Evolutionary conservation across 2,329 filamentous ascomycete species (phyloP).

Genomic region (Claviceps spartinae): DNA sequence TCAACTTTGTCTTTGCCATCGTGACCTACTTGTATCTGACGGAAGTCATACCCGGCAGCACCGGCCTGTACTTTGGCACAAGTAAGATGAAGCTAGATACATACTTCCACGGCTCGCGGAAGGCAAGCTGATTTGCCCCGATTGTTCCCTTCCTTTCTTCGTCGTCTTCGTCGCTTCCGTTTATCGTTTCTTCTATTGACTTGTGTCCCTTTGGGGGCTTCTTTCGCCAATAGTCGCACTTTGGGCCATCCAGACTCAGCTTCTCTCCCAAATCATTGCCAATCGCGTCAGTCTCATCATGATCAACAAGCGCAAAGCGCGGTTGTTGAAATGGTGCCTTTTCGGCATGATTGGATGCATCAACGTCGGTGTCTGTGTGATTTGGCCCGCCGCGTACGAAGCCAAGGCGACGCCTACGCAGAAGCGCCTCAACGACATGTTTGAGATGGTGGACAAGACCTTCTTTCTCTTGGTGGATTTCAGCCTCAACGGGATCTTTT

Average conservation of each 20-base stretch:
- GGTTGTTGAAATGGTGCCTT: slow-evolving; percentile 23
- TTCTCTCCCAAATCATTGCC: slow-evolving; percentile 30
- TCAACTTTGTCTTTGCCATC: slow-evolving; percentile 14
- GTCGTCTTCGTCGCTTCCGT: not conserved
- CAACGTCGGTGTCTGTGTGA: slow-evolving; percentile 26
- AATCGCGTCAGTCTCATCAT: slow-evolving; percentile 30
- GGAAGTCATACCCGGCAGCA: slow-evolving; percentile 7
- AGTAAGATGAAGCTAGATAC: not conserved
- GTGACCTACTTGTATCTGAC: slow-evolving; percentile 15
- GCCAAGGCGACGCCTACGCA: slow-evolving; percentile 1
- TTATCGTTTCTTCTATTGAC: not conserved
- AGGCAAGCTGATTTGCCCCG: not conserved
- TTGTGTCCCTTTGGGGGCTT: too few species aligned
- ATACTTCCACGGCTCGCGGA: not conserved
- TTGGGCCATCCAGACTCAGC: slow-evolving; percentile 21
- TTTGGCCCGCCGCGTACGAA: slow-evolving; percentile 26
- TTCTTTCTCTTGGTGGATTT: slow-evolving; percentile 36
- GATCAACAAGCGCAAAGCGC: slow-evolving; percentile 20
- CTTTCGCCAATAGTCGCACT: slow-evolving; percentile 2
- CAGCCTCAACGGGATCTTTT: slow-evolving; percentile 35
- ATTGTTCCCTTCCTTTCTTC: not conserved
- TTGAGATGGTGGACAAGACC: slow-evolving; percentile 24
- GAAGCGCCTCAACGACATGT: slow-evolving; percentile 9
- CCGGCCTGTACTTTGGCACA: slow-evolving; percentile 5
- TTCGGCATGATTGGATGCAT: slow-evolving; percentile 19